phyloP scores from a whole-genome alignment of 164 flowering plant species.

The Umbilicus rupestris region DNA sequence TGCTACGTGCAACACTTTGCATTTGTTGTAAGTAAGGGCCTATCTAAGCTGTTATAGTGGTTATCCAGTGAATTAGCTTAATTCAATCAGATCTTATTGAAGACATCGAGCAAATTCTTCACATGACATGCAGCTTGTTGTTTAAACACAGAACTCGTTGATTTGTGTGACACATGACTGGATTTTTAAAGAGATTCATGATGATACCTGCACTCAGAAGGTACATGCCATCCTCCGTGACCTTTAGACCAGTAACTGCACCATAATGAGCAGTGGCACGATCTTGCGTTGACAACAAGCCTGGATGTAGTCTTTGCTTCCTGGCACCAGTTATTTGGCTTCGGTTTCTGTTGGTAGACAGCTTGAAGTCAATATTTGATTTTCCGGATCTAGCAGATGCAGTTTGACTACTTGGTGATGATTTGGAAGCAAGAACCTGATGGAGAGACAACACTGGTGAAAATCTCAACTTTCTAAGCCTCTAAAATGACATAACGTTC shows the following conservation, averaged over 20 bases:
- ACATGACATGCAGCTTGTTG: neutral
- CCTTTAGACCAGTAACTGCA: conserved; percentile 75
- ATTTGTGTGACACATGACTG: neutral
- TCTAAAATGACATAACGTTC: too few species aligned
- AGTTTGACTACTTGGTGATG: too few species aligned
- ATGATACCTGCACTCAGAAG: conserved; percentile 82
- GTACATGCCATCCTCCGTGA: conserved; percentile 82
- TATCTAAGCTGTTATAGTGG: too few species aligned
- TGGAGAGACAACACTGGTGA: too few species aligned
- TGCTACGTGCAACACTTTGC: too few species aligned
- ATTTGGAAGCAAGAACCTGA: too few species aligned
- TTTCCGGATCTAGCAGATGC: neutral
- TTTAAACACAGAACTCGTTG: neutral
- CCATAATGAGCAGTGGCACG: conserved; percentile 94
- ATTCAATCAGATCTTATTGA: too few species aligned
- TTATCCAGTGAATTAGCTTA: too few species aligned
- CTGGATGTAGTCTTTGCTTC: conserved; percentile 73
- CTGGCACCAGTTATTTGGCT: conserved; percentile 29
- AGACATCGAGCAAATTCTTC: too few species aligned
- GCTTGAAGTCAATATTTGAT: neutral
- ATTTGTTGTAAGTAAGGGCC: too few species aligned
- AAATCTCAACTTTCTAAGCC: too few species aligned
- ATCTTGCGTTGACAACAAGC: conserved; percentile 72
- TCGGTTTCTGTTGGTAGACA: conserved; percentile 24
- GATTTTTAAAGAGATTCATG: neutral